phyloP scores from a whole-genome alignment of 2,329 filamentous ascomycete species.

The Pyrenochaeta sp. region DNA sequence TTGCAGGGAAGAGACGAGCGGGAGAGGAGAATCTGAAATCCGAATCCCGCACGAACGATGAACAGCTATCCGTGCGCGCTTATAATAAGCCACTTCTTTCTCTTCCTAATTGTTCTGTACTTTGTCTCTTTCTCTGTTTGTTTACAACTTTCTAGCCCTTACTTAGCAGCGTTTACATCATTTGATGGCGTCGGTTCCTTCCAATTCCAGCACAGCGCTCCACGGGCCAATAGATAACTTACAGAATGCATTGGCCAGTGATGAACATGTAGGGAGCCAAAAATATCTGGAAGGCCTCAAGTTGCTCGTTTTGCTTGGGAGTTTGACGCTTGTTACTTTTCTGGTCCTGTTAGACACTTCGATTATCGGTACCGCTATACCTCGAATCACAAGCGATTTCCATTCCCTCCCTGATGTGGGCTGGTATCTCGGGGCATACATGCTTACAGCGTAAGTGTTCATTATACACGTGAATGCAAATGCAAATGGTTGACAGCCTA shows the following conservation, averaged over 20 bases:
- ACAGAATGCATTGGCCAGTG: background rate
- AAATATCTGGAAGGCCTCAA: conserved; percentile 21
- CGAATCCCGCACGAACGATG: conserved; percentile 3
- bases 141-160: background rate
- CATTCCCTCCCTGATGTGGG: conserved; percentile 34
- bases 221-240: background rate
- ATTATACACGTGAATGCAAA: background rate
- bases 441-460: conserved; percentile 18
- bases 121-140: background rate
- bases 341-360: conserved; percentile 33
- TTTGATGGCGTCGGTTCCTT: background rate
- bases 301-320: conserved; percentile 19
- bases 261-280: background rate
- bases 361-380: conserved; percentile 40
- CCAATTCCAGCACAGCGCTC: background rate
- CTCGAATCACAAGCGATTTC: conserved; percentile 34
- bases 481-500: background rate
- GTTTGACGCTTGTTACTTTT: conserved; percentile 29
- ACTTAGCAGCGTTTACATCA: no score
- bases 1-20: no score
- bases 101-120: background rate
- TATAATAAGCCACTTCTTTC: background rate
- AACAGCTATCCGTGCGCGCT: background rate
- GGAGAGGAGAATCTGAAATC: background rate
- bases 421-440: conserved; percentile 37